These are phyloP conservation scores for Malus hybrid DNA, from an alignment of 331 rosid species.

Conservation along the genomic window DNA sequence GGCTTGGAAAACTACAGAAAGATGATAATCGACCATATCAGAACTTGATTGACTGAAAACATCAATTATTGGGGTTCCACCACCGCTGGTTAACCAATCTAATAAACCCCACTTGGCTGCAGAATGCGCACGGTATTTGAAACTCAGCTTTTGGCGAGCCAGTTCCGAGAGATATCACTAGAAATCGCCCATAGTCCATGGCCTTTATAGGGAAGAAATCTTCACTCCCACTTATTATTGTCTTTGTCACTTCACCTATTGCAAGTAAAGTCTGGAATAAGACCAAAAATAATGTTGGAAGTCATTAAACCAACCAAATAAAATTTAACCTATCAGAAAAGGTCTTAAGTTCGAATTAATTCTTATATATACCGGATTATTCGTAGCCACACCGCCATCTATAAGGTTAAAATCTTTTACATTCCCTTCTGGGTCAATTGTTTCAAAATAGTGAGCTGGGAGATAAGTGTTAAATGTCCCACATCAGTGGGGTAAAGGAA, in stretches of 20 bases:
- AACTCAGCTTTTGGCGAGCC: conserved; percentile 24
- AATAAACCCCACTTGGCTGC: conserved; percentile 50
- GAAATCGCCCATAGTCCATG: conserved; percentile 30
- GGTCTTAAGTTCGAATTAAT: neutral
- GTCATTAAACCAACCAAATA: neutral
- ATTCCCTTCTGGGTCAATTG: conserved; percentile 4
- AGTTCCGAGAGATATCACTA: conserved; percentile 19
- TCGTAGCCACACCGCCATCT: conserved; percentile 48
- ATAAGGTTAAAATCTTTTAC: conserved; percentile 30
- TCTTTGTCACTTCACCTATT: conserved; percentile 34
- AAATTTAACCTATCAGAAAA: neutral
- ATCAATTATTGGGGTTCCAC: conserved; percentile 40
- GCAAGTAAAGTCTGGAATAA: conserved; percentile 32
- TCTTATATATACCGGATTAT: conserved; percentile 29
- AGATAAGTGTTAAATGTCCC: no score
- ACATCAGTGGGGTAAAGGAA: no score
- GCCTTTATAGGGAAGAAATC: conserved; percentile 29
- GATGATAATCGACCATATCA: conserved; percentile 40
- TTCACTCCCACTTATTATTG: conserved; percentile 13
- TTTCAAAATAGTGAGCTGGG: conserved; percentile 35
- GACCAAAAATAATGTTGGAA: neutral
- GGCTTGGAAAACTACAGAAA: conserved; percentile 33
- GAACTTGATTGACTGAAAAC: conserved; percentile 28
- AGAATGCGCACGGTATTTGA: conserved; percentile 19
- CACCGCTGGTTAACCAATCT: conserved; percentile 36